Conservation (phyloP, 1,284 basidiomycete species). For the Malassezia dermatis region DNA sequence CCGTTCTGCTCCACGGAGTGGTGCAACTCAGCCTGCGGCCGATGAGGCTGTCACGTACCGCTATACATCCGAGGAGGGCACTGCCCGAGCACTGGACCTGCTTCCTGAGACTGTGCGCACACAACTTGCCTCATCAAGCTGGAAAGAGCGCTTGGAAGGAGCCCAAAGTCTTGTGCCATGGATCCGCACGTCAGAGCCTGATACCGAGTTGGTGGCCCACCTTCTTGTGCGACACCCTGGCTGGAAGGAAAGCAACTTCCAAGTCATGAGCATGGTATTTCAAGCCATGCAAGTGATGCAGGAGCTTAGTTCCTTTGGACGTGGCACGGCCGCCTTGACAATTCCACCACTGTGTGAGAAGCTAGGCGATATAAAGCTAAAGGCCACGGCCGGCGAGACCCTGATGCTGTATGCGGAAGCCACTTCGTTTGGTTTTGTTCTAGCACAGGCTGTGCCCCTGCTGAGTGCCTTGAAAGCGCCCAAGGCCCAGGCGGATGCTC, state of each 20-base stretch:
- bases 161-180: slow-evolving; percentile 75
- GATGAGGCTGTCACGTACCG: slow-evolving; percentile 78
- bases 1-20: slow-evolving; percentile 27
- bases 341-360: slow-evolving; percentile 85
- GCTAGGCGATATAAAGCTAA: slow-evolving; percentile 89
- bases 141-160: slow-evolving; percentile 82
- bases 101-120: slow-evolving; percentile 65
- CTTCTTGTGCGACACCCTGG: slow-evolving; percentile 79
- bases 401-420: slow-evolving; percentile 75
- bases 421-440: slow-evolving; percentile 84
- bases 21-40: slow-evolving; percentile 55
- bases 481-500: slow-evolving; percentile 84
- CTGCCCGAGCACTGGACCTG: slow-evolving; percentile 62
- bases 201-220: slow-evolving; percentile 82
- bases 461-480: slow-evolving; percentile 62
- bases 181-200: slow-evolving; percentile 61
- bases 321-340: slow-evolving; percentile 71
- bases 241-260: slow-evolving; percentile 97
- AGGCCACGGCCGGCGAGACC: slow-evolving; percentile 89
- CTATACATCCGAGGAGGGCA: slow-evolving; percentile 84
- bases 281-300: slow-evolving; percentile 56
- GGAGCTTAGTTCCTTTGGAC: slow-evolving; percentile 68
- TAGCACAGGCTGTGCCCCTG: slow-evolving; percentile 59
- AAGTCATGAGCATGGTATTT: slow-evolving; percentile 50
- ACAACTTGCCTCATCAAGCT: slow-evolving; percentile 71